Evolutionary conservation across 176 grass and related monocot species (phyloP), one percentile per base, ranked within the genome.

Genomic region (Bothriochloa decipiens): DNA sequence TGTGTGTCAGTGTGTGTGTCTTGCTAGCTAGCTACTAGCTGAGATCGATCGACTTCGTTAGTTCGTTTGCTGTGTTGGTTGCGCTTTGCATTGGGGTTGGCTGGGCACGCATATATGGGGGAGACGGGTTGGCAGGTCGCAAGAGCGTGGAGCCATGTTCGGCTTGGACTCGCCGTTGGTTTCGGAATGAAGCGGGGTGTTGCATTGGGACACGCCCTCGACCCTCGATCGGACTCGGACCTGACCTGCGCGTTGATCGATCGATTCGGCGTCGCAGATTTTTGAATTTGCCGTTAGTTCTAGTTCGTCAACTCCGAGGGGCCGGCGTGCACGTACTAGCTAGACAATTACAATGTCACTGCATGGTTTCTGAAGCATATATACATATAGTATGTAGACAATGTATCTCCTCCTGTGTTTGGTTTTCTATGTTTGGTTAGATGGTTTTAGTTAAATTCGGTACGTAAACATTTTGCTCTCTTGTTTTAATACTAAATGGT

Each of bases 221-320:
- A 16, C 17, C 5, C 17, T 18, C 50, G 4, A 5, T 39, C 28
- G 26, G 13, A n/a, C 23, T 27, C 57, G 28, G 26, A 62, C 58
- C 58, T 12, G 26, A 62, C 58, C 58, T 12, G 58, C 10, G n/a
- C 23, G 58, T 61, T 9, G n/a, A 11, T 26, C 58, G 22, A 58
- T 58, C 2, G 11, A 46, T 45, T 58, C 41, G 77, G 78, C 60
- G 46, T 67, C 68, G 68, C 28, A 15, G 69, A 23, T 10, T 60
- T 60, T 57, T 57, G 52, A 57, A 55, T 65, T 67, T 53, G 84
- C n/a, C 3, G 43, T 75, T n/a, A n/a, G n/a, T n/a, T n/a, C n/a
- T 11, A 23, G n/a, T 61, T 61, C 10, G 85, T 74, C 33, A 68
- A 81, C 61, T 68, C 78, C 85, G 70, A 87, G 43, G 70, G 70